Evolutionary conservation across 2,329 filamentous ascomycete species (phyloP).

Genomic region (Neoscytalidium dimidiatum): DNA sequence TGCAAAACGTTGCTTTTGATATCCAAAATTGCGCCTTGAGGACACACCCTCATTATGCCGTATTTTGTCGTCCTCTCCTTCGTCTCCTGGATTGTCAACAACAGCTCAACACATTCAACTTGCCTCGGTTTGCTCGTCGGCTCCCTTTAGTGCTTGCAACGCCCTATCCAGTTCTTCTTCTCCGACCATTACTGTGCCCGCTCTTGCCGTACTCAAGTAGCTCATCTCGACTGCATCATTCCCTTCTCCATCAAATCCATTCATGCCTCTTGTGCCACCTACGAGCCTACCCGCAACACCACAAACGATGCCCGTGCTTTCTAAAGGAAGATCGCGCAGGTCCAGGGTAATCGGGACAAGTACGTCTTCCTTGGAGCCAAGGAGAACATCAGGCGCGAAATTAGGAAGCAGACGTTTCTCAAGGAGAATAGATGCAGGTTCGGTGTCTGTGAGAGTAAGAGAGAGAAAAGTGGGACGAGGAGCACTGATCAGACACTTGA

Average conservation of each 20-base stretch:
- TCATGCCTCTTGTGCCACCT: constrained; percentile 60
- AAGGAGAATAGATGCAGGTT: constrained; percentile 72
- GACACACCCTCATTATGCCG: too few relatives aligned
- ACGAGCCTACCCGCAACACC: constrained; percentile 85
- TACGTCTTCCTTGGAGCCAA: constrained; percentile 72
- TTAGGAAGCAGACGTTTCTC: constrained; percentile 67
- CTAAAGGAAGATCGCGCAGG: constrained; percentile 74
- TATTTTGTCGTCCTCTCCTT: neutral
- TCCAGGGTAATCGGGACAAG: constrained; percentile 88
- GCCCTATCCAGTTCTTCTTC: constrained; percentile 73
- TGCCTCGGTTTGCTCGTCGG: constrained; percentile 31
- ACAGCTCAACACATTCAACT: neutral
- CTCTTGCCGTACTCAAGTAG: constrained; percentile 85
- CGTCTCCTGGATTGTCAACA: neutral
- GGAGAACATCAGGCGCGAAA: constrained; percentile 61
- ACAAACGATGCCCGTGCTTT: constrained; percentile 93
- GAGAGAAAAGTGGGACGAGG: constrained; percentile 69
- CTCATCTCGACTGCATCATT: constrained; percentile 68
- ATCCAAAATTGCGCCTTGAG: too few relatives aligned
- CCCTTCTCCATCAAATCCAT: constrained; percentile 42
- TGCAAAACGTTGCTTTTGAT: neutral
- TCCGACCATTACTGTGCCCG: constrained; percentile 84
- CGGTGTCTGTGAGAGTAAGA: constrained; percentile 70
- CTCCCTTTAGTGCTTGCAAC: constrained; percentile 64
- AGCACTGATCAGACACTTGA: constrained; percentile 49